Base-by-base conservation (phyloP, 352 stramenopile species). In the Pythium aristosporum region DNA sequence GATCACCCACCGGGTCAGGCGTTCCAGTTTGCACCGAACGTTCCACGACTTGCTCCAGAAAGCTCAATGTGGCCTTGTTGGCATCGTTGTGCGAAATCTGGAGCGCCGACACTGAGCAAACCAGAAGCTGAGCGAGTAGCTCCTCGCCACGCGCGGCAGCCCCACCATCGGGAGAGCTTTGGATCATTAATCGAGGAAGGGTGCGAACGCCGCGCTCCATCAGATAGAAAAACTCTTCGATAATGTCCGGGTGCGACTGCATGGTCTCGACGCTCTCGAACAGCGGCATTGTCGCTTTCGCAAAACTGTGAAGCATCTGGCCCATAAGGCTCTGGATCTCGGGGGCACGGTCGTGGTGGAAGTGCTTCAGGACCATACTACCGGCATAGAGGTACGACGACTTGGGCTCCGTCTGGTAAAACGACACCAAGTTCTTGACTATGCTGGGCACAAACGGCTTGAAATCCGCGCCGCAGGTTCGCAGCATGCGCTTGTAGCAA, bases 211-310 rank as follows among this genome's bases (percentile, higher is more conserved):
- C 88, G 21, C 92, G 84, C 49, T 96, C 89, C 74, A 98, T 93
- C 34, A 98, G 73, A 72, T 92, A 98, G 68, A 99, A 99, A 47
- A 98, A 97, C 72, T 98, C 96, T 71, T 99, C 96, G 10, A 98
- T 86, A 34, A 98, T 86, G 69, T 98, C 94, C 12, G 94, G 96
- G 64, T 97, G 82, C 61, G 70, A 71, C 60, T 76, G 90, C 75
- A 79, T 93, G 59, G 71, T 82, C 9, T 72, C 61, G 0, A 72
- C 51, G 25, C 56, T 73, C 36, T 79, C 76, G 52, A 98, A 92
- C 71, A 98, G 89, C 21, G 87, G 79, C 49, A 91, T 91, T 20
- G 97, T 90, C 23, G 82, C 82, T 42, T 87, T 73, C 7, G 83
- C 77, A 48, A 97, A 83, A 8, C 67, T 73, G 46, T 79, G 74